A percentile compares a stretch with the other conserved stretches of the same genome.
These are phyloP conservation scores for Gastrodia elata DNA, from an alignment of 106 monocot species.

Conservation along the genomic window DNA sequence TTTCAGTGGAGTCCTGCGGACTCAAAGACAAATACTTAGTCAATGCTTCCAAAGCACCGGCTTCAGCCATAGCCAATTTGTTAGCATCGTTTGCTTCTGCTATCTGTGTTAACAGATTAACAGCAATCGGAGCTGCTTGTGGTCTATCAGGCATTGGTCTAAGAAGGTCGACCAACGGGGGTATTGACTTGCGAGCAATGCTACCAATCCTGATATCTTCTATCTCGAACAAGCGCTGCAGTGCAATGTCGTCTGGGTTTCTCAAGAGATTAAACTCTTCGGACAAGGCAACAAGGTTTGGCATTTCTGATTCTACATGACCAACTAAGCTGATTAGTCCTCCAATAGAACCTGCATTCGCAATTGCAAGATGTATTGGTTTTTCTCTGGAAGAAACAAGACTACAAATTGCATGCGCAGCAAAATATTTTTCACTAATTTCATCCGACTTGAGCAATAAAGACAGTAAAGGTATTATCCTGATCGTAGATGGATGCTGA, in stretches of 20 bases:
- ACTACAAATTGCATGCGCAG: slow-evolving; percentile 58
- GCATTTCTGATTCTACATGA: slow-evolving; percentile 41
- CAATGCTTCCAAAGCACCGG: slow-evolving; percentile 58
- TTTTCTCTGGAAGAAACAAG: slow-evolving; percentile 37
- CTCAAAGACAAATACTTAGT: slow-evolving; percentile 64
- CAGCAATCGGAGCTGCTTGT: slow-evolving; percentile 48
- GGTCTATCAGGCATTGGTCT: slow-evolving; percentile 70
- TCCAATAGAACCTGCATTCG: slow-evolving; percentile 56
- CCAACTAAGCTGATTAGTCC: slow-evolving; percentile 46
- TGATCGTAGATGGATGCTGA: slow-evolving; percentile 30
- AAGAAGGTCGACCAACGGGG: slow-evolving; percentile 51
- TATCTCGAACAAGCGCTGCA: slow-evolving; percentile 35
- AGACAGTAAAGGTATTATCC: slow-evolving; percentile 33
- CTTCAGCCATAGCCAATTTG: slow-evolving; percentile 57
- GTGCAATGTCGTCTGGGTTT: slow-evolving; percentile 39
- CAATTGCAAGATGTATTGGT: slow-evolving; percentile 39
- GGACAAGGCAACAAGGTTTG: slow-evolving; percentile 36
- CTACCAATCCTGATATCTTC: slow-evolving; percentile 50
- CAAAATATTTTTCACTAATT: slow-evolving; percentile 41
- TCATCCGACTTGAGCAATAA: slow-evolving; percentile 57
- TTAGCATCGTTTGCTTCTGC: slow-evolving; percentile 47
- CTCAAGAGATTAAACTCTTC: slow-evolving; percentile 36
- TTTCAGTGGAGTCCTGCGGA: slow-evolving; percentile 56
- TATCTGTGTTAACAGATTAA: slow-evolving; percentile 42
- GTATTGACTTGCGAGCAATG: slow-evolving; percentile 55